phyloP scores from a whole-genome alignment of 768 basidiomycete species.

The Leccinum imitatum region DNA sequence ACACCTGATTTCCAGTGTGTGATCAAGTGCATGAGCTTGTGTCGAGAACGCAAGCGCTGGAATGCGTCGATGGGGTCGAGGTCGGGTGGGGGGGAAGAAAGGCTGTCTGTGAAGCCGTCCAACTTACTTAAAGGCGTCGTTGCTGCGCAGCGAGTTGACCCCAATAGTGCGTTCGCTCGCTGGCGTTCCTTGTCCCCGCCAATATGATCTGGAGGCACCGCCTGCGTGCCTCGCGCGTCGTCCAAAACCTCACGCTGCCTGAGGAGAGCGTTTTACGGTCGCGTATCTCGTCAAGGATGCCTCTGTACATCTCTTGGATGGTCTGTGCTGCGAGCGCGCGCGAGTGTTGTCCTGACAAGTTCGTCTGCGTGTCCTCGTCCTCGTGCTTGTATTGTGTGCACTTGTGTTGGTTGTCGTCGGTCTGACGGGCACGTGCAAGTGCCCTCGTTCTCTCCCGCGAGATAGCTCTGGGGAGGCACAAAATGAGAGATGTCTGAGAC shows the following conservation, averaged over 20 bases:
- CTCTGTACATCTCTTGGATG: slow-evolving; percentile 68
- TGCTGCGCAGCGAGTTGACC: too few species aligned
- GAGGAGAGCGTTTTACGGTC: too few species aligned
- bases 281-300: slow-evolving; percentile 59
- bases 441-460: slow-evolving; percentile 32
- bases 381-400: not conserved
- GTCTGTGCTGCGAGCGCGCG: slow-evolving; percentile 72
- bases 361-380: slow-evolving; percentile 20
- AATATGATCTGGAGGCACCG: not conserved
- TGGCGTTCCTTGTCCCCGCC: not conserved
- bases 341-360: slow-evolving; percentile 52
- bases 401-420: not conserved
- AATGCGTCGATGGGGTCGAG: too few species aligned
- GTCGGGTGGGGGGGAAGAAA: too few species aligned
- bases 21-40: too few species aligned
- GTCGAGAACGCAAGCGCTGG: too few species aligned
- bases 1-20: too few species aligned
- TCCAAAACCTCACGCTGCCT: slow-evolving; percentile 64
- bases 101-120: too few species aligned
- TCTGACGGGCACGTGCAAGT: slow-evolving; percentile 7
- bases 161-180: not conserved
- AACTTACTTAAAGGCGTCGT: too few species aligned
- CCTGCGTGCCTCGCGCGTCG: slow-evolving; percentile 67
- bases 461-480: slow-evolving; percentile 52
- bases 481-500: slow-evolving; percentile 77